Percentiles rank a stretch among this genome's conserved stretches.
These are phyloP conservation scores for Globisporangium cylindrosporum DNA, from an alignment of 352 stramenopile species.

Conservation along the genomic window DNA sequence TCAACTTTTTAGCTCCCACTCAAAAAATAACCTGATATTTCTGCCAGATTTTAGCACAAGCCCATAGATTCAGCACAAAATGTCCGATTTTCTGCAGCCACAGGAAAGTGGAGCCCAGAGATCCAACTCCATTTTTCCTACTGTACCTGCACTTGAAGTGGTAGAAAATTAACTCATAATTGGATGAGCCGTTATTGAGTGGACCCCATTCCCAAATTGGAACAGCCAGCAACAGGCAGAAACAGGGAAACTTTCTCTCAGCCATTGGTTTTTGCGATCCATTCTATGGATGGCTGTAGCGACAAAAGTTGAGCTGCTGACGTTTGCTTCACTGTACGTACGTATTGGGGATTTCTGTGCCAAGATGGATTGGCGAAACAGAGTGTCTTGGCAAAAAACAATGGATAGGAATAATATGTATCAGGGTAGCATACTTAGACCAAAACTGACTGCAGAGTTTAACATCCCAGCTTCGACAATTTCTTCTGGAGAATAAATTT, in stretches of 20 bases:
- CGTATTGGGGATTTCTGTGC: too few species aligned
- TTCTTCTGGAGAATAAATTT: not conserved
- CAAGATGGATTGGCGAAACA: too few species aligned
- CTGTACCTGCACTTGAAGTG: not conserved
- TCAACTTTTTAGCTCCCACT: too few species aligned
- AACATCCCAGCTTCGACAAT: not conserved
- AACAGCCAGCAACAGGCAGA: not conserved
- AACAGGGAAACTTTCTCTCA: not conserved
- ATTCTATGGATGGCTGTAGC: not conserved
- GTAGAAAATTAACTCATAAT: not conserved
- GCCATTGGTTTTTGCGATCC: not conserved
- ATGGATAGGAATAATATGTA: too few species aligned
- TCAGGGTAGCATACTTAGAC: too few species aligned
- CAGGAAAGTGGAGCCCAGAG: too few species aligned
- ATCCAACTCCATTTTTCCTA: not conserved
- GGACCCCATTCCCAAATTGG: not conserved
- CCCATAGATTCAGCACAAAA: not conserved
- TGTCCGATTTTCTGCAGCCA: too few species aligned
- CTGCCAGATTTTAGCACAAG: too few species aligned
- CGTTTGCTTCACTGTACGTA: not conserved
- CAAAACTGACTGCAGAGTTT: not conserved
- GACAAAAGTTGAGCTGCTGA: not conserved
- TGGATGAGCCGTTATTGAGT: too few species aligned
- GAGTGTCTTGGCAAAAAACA: too few species aligned
- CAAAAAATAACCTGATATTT: too few species aligned